phyloP scores from a whole-genome alignment of 1,139 yeast species.

The Kodamaea arcana region DNA sequence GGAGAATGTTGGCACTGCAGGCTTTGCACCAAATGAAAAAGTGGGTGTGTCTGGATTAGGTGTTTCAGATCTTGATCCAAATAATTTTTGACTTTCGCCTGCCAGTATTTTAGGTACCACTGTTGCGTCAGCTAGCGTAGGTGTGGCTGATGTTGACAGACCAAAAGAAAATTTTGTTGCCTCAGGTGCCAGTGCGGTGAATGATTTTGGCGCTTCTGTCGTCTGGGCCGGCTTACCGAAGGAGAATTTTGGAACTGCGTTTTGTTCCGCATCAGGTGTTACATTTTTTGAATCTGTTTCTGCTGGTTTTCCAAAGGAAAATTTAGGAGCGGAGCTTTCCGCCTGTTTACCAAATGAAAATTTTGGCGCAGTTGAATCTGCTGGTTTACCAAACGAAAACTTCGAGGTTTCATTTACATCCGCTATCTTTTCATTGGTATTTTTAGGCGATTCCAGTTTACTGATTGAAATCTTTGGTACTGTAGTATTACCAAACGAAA shows the following conservation, averaged over 20 bases:
- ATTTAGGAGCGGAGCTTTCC: constrained; percentile 4
- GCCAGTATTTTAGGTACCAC: too few relatives aligned
- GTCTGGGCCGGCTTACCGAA: constrained; percentile 5
- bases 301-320: constrained; percentile 9
- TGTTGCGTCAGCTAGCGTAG: too few relatives aligned
- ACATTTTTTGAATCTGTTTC: constrained; percentile 1
- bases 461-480: background rate
- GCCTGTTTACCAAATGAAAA: constrained; percentile 13
- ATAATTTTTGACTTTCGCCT: too few relatives aligned
- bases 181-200: background rate
- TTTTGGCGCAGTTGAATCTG: constrained; percentile 6
- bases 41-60: too few relatives aligned
- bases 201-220: background rate
- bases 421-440: too few relatives aligned
- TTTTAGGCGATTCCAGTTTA: background rate
- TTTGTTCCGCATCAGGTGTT: background rate
- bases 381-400: constrained; percentile 10
- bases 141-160: background rate
- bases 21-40: constrained; percentile 10
- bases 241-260: constrained; percentile 1
- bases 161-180: constrained; percentile 9
- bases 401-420: constrained; percentile 2
- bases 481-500: constrained; percentile 7
- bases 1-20: constrained; percentile 10
- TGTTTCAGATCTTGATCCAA: too few relatives aligned